Percentiles rank a stretch among this genome's conserved stretches.
These are phyloP conservation scores for Trypanosoma lewisi DNA, from an alignment of 208 protist genomes.

Conservation along the genomic window DNA sequence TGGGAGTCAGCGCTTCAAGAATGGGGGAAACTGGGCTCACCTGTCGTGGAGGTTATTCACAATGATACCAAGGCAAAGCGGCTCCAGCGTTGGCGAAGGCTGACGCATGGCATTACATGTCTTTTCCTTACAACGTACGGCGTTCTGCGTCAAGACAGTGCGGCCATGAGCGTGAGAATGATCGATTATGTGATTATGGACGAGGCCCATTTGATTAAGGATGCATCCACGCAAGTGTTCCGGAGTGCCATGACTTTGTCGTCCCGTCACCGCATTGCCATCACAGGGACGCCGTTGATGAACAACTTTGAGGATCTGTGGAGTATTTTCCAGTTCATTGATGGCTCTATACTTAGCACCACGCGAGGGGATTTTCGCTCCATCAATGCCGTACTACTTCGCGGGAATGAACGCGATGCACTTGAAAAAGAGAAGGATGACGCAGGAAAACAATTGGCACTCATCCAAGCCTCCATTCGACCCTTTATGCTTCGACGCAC, in stretches of 20 bases:
- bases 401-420: constrained; percentile 81
- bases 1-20: constrained; percentile 91
- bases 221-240: constrained; percentile 52
- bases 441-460: constrained; percentile 38
- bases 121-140: constrained; percentile 84
- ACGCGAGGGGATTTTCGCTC: constrained; percentile 37
- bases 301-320: constrained; percentile 87
- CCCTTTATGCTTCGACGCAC: constrained; percentile 81
- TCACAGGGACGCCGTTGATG: constrained; percentile 85
- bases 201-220: constrained; percentile 84
- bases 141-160: constrained; percentile 71
- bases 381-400: constrained; percentile 52
- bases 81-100: constrained; percentile 46
- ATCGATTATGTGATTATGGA: constrained; percentile 85
- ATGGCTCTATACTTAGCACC: constrained; percentile 53
- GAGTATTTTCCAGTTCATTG: constrained; percentile 80
- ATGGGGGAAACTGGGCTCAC: constrained; percentile 36
- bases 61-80: constrained; percentile 47
- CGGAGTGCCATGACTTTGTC: constrained; percentile 59
- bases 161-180: constrained; percentile 42
- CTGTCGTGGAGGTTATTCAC: constrained; percentile 57
- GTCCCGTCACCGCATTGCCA: constrained; percentile 71
- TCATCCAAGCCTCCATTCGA: constrained; percentile 53
- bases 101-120: constrained; percentile 48
- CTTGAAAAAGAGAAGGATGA: constrained; percentile 30